Conservation (phyloP, 305 asterid genomes). For the Fraxinus ornus region DNA sequence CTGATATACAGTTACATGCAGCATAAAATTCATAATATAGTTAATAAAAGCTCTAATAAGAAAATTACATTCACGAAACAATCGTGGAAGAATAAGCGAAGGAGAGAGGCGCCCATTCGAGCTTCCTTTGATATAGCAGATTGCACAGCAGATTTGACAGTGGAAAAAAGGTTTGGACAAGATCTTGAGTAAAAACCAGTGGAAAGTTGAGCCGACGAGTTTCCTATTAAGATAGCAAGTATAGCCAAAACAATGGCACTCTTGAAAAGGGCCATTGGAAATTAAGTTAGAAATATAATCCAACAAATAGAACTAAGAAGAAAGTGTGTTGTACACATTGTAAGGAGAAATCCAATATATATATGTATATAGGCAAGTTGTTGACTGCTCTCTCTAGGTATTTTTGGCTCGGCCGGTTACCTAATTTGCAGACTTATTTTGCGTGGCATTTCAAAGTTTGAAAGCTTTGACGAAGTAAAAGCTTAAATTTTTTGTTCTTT, state of each 20-base stretch:
- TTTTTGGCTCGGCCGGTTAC: conserved; percentile 45
- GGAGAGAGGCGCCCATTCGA: conserved; percentile 84
- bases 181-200: conserved; percentile 47
- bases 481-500: neutral
- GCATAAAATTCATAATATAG: neutral
- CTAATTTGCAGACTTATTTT: conserved; percentile 40
- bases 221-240: conserved; percentile 34
- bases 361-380: conserved; percentile 20
- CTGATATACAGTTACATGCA: neutral
- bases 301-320: neutral
- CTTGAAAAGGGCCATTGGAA: conserved; percentile 44
- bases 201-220: conserved; percentile 64
- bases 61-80: conserved; percentile 71
- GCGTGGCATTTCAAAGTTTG: conserved; percentile 42
- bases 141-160: conserved; percentile 43
- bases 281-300: neutral
- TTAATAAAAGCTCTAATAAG: neutral
- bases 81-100: conserved; percentile 76
- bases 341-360: conserved; percentile 13
- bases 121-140: conserved; percentile 54
- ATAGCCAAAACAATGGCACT: conserved; percentile 34
- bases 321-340: conserved; percentile 21
- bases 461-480: neutral
- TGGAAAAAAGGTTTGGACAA: conserved; percentile 50
- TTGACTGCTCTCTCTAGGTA: conserved; percentile 16